Base-by-base conservation (phyloP, 805 yeast genomes). In the Debaryomyces tyrocola region DNA sequence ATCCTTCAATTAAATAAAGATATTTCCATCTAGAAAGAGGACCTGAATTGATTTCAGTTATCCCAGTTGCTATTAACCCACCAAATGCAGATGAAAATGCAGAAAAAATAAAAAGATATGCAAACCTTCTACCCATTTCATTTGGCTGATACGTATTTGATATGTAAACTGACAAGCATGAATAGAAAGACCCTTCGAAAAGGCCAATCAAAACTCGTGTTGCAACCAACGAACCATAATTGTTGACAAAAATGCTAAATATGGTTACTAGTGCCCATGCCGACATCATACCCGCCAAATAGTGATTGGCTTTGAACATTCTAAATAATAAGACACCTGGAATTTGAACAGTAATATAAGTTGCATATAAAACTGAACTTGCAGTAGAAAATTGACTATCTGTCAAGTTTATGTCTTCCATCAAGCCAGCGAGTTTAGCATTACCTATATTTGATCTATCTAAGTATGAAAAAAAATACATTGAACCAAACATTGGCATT, bases 371-470 rank as follows among this genome's bases (percentile, higher is more conserved):
- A 0, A 79, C 67, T 6, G 80, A 69, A 4, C 75, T 76, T 24
- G 70, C 72, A 33, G 66, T 68, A 20, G 75, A 70, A 53, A 67
- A 77, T 51, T 78, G 73, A 18, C 57, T 60, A 0, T 67, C 68
- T 0, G 60, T 54, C 20, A 78, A 56, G 6, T 67, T 63, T 15
- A 78, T 46, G 44, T 70, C 76, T 21, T 64, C 64, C 0, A 68
- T 59, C 49, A 80, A 52, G 4, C 85, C 85, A 11, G 82, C 84
- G 2, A 77, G 69, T 36, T 70, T 70, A 8, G 85, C 85, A 55
- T 81, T 81, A 53, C 85, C 84, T 44, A 81, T 78, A 55, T 80
- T 80, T 11, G 83, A 76, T 48, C 79, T 70, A 59, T 81, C 85
- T 46, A 81, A 61, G 40, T 71, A 69, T 3, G 81, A 73, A 38